Evolutionary conservation across 768 basidiomycete genomes (phyloP), one percentile per base, ranked within the genome.

Genomic region (Kwoniella sp.): DNA sequence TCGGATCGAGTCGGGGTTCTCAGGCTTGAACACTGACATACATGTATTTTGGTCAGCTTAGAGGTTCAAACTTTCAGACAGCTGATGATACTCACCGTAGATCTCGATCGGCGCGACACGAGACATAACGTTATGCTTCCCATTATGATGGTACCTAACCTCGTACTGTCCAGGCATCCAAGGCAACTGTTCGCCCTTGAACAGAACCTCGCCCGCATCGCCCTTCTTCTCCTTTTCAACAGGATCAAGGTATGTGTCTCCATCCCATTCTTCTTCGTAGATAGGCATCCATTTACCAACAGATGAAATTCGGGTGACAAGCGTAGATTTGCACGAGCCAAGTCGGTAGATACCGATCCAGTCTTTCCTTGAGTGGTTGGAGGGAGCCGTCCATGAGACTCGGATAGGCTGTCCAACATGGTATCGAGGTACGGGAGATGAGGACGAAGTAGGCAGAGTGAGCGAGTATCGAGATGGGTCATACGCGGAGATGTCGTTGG

Each of bases 91-190:
- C 89, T 60, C 67, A 92, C 95, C 90, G 65, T 87, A 91, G 30
- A 99, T 88, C 76, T 96, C 92, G 62, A 98, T 82, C 8, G 92
- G 91, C 1, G 88, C 90, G 52, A 90, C 87, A 56, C 89, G 74
- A 57, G 87, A 86, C 86, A 98, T 89, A 60, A 98, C 96, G 79
- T 93, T 96, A 81, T 99, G 90, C 79, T 94, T 97, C 52, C 92
- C 93, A 78, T 96, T 92, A 74, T 97, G 94, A 73, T 99, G 96
- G 58, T 80, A 77, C 69, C 77, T 81, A 70, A 91, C 87, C 83
- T 99, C 96, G 77, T 97, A 99, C 55, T 81, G 81, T 7, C 95
- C 96, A 36, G 85, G 84, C 36, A 85, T 80, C 93, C 94, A 96
- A 1, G 95, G 93, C 24, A 98, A 82, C 19, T 85, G 86, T 71